Evolutionary conservation across 2,329 filamentous ascomycete genomes (phyloP).

Genomic region (Colletotrichum cereale): DNA sequence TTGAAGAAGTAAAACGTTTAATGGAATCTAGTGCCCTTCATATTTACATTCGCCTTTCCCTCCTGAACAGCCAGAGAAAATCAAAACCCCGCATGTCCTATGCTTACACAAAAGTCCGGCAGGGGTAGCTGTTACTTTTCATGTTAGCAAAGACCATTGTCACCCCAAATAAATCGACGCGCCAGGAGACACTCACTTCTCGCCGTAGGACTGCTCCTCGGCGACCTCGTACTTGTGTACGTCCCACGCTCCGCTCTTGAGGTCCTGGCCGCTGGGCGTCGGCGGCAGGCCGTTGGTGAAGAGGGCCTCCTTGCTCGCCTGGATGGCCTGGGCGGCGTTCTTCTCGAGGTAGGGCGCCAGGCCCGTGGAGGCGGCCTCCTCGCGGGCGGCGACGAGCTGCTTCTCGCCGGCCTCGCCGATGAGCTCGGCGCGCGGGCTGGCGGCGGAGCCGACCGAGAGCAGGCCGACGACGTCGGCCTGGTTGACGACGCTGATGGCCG

Average conservation of each 20-base stretch:
- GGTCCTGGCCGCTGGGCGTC: slow-evolving; percentile 78
- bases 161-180: slow-evolving; percentile 7
- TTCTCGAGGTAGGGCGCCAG: slow-evolving; percentile 81
- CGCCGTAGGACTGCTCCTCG: slow-evolving; percentile 77
- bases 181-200: slow-evolving; percentile 66
- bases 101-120: slow-evolving; percentile 70
- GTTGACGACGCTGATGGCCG: slow-evolving; percentile 80
- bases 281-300: slow-evolving; percentile 86
- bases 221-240: slow-evolving; percentile 77
- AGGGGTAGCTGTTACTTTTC: slow-evolving; percentile 66
- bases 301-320: slow-evolving; percentile 64
- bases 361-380: slow-evolving; percentile 79
- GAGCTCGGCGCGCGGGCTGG: slow-evolving; percentile 84
- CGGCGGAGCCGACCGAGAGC: slow-evolving; percentile 85
- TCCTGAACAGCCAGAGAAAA: slow-evolving; percentile 43
- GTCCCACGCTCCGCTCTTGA: slow-evolving; percentile 66
- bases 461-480: slow-evolving; percentile 90
- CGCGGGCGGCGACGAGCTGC: slow-evolving; percentile 80
- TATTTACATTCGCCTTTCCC: slow-evolving; percentile 47
- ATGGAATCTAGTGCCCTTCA: slow-evolving; percentile 47
- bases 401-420: slow-evolving; percentile 71
- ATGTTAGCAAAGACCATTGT: slow-evolving; percentile 47
- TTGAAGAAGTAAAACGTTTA: slow-evolving; percentile 28
- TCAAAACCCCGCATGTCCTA: slow-evolving; percentile 39
- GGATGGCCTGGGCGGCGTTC: slow-evolving; percentile 66